phyloP scores from a whole-genome alignment of 177 flowering plant species.

The Vitis hybrid region DNA sequence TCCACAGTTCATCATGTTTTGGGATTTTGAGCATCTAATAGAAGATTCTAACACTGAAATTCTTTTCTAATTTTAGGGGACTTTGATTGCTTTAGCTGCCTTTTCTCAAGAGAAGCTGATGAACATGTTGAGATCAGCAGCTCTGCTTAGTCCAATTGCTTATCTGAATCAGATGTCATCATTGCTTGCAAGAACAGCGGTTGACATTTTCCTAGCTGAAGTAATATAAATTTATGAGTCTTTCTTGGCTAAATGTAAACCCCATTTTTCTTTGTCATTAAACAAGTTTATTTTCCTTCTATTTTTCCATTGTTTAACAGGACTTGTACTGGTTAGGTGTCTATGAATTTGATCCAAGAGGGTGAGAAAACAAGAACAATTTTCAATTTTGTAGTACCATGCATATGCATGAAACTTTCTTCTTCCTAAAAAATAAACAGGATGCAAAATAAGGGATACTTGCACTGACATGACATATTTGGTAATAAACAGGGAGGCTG shows the following conservation, averaged over 20 bases:
- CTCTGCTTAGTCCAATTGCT: conserved; percentile 58
- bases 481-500: conserved; percentile 44
- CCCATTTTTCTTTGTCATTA: neutral
- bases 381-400: neutral
- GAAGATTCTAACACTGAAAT: too few species aligned
- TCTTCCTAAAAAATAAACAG: neutral
- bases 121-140: conserved; percentile 52
- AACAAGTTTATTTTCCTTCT: conserved; percentile 7
- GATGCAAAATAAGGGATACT: too few species aligned
- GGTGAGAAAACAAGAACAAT: conserved; percentile 38
- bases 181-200: conserved; percentile 38
- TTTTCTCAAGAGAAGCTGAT: conserved; percentile 33
- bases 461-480: too few species aligned
- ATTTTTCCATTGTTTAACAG: conserved; percentile 22
- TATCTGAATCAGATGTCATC: conserved; percentile 47
- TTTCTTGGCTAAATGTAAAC: neutral
- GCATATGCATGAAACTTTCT: neutral
- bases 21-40: too few species aligned
- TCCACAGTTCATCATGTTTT: too few species aligned
- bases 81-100: conserved; percentile 52
- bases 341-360: conserved; percentile 54
- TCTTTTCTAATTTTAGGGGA: conserved; percentile 28
- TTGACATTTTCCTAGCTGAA: conserved; percentile 40
- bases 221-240: conserved; percentile 11
- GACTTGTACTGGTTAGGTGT: conserved; percentile 47